These are phyloP conservation scores for Trametopsis cervina DNA, from an alignment of 768 basidiomycete genomes.

Conservation along the genomic window DNA sequence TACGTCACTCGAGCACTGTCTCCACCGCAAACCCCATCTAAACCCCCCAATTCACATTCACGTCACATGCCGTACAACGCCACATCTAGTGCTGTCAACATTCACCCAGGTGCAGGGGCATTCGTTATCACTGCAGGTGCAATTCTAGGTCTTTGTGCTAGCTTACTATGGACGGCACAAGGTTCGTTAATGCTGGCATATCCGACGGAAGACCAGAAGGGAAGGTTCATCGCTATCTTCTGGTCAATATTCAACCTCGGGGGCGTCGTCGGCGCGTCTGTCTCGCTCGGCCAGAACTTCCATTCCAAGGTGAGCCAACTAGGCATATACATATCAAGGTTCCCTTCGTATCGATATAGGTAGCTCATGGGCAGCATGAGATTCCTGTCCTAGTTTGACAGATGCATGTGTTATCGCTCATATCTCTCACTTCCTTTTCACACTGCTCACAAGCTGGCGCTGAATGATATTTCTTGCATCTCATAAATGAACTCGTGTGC, in stretches of 20 bases:
- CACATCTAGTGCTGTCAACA: conserved; percentile 55
- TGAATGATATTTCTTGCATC: no score
- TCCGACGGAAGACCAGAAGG: conserved; percentile 73
- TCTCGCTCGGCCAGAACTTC: conserved; percentile 67
- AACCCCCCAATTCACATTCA: neutral
- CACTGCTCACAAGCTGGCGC: no score
- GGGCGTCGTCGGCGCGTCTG: conserved; percentile 69
- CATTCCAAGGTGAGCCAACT: conserved; percentile 52
- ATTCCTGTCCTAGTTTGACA: no score
- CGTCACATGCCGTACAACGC: neutral
- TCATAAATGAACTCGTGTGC: no score
- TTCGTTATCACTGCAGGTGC: conserved; percentile 72
- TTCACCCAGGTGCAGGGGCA: conserved; percentile 49
- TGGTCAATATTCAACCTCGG: conserved; percentile 83
- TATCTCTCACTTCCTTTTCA: no score
- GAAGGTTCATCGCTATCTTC: conserved; percentile 68
- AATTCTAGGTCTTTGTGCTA: conserved; percentile 70
- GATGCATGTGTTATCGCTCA: no score
- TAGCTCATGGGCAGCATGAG: no score
- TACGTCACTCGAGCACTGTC: conserved; percentile 25
- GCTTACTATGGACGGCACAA: conserved; percentile 76
- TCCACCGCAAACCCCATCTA: neutral
- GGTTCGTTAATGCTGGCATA: conserved; percentile 80
- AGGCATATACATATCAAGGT: no score
- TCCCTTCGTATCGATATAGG: no score